A percentile compares a stretch with the other conserved stretches of the same genome.
These are phyloP conservation scores for Asterochloris sp. DNA, from an alignment of 139 green algal genomes.

Conservation along the genomic window DNA sequence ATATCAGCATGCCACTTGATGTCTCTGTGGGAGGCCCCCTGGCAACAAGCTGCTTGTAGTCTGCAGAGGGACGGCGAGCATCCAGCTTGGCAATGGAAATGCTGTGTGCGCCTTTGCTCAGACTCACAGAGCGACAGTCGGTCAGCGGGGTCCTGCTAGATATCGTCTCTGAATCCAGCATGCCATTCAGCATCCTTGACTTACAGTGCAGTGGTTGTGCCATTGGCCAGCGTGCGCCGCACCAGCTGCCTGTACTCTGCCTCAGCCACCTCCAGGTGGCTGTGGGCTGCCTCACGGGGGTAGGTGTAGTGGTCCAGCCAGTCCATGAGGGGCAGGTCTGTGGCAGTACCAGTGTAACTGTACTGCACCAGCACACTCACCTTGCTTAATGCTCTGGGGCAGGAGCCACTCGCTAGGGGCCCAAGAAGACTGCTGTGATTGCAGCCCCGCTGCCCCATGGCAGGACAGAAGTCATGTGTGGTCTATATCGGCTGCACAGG, in stretches of 20 bases:
- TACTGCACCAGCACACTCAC: slow-evolving; percentile 16
- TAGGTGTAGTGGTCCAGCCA: slow-evolving; percentile 48
- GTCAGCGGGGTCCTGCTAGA: no score
- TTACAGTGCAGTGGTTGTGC: slow-evolving; percentile 35
- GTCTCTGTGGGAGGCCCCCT: no score
- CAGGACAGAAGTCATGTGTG: background rate
- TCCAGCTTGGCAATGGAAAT: no score
- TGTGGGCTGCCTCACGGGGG: slow-evolving; percentile 24
- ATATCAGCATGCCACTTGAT: no score
- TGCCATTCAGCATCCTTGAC: no score
- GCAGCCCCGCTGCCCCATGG: no score
- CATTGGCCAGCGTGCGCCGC: slow-evolving; percentile 21
- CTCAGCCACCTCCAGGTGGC: slow-evolving; percentile 11
- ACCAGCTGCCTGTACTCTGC: slow-evolving; percentile 22
- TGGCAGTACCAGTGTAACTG: slow-evolving; percentile 33
- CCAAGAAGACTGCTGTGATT: no score
- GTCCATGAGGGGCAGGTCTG: slow-evolving; percentile 37
- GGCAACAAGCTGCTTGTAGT: no score
- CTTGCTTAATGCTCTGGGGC: background rate
- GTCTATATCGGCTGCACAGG: background rate
- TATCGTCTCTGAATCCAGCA: no score
- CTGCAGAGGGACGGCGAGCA: no score
- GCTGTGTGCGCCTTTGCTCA: no score
- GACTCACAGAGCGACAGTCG: no score
- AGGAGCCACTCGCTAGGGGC: background rate